A percentile compares a stretch with the other conserved stretches of the same genome.
phyloP scores from a whole-genome alignment of 495 filamentous ascomycete genomes.

The Annulohypoxylon maeteangense region DNA sequence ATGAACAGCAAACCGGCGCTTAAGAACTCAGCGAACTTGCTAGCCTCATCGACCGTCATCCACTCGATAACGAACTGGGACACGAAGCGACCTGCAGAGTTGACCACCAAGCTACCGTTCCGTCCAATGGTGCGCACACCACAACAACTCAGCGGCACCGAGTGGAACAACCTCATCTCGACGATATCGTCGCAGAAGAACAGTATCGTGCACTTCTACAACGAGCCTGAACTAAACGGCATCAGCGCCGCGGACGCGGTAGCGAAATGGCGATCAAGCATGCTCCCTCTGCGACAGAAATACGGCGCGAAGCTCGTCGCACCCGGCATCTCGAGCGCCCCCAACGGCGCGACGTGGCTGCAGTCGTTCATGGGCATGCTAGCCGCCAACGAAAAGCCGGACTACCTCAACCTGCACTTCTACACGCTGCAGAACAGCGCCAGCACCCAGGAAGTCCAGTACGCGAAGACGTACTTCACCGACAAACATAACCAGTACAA shows the following conservation, averaged over 20 bases:
- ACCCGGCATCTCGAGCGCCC: conserved; percentile 50
- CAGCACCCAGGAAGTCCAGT: conserved; percentile 46
- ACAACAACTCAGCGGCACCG: conserved; percentile 47
- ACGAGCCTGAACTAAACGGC: conserved; percentile 55
- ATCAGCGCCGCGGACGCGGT: conserved; percentile 49
- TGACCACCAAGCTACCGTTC: conserved; percentile 50
- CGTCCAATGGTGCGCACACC: conserved; percentile 52
- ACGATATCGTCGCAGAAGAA: conserved; percentile 21
- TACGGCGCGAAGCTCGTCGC: conserved; percentile 53
- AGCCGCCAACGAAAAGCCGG: conserved; percentile 45
- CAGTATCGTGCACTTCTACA: conserved; percentile 54
- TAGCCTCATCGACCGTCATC: conserved; percentile 46
- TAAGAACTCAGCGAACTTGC: conserved; percentile 42
- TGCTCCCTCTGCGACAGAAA: conserved; percentile 48
- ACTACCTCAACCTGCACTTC: conserved; percentile 56
- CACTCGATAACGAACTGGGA: conserved; percentile 55
- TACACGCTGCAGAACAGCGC: conserved; percentile 50
- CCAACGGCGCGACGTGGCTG: conserved; percentile 49
- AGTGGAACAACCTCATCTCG: conserved; percentile 48
- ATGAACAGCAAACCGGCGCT: conserved; percentile 2
- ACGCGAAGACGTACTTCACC: conserved; percentile 36
- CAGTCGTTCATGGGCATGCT: conserved; percentile 52
- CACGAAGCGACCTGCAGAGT: conserved; percentile 52
- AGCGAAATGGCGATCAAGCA: conserved; percentile 47
- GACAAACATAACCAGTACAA: conserved; percentile 46